Evolutionary conservation across 495 filamentous ascomycete genomes (phyloP), one percentile per base, ranked within the genome.

Genomic region (Haplographium delicatum): DNA sequence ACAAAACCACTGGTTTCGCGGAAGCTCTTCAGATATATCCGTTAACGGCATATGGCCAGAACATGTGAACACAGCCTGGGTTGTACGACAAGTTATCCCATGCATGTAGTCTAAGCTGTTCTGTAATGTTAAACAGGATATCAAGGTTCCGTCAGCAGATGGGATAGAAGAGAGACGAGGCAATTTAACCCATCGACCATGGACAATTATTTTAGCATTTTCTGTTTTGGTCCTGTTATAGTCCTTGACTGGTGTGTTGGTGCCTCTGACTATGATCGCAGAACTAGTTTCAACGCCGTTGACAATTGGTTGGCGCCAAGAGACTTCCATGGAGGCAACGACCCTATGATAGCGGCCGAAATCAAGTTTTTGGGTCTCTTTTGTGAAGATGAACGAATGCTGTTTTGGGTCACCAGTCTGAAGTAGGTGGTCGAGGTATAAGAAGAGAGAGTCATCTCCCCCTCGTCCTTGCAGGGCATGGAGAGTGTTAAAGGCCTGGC

Each of bases 331-430:
- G 20, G 58, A 65, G 5, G 79, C 72, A 38, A 82, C 53, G 1
- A 19, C 24, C 4, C 13, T 13, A 8, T 85, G 74, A 35, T 67
- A 52, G 42, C 82, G 75, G 6, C 28, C 84, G 77, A 11, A 70
- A 13, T 79, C 66, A 4, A 80, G 65, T 5, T 75, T 69, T 1
- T 68, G 56, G 38, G 70, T 74, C 6, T 79, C 68, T 5, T 70
- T 44, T 1, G 83, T 73, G 57, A 91, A 87, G 13, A 89, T 79
- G 57, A 81, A 91, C 1, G 59, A 58, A 61, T 91, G 86, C 3
- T 75, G 37, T 0, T 66, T 54, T 0, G 71, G 60, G 15, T 65
- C 47, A 3, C 73, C 72, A 9, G 72, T 64, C 6, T 34, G 37
- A 30, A 68, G 72, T 2, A 66, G 63, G 0, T 76, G 75, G 31